Evolutionary conservation across 2,329 filamentous ascomycete species (phyloP), one percentile per base, ranked within the genome.

Genomic region (Sporothrix pallida): DNA sequence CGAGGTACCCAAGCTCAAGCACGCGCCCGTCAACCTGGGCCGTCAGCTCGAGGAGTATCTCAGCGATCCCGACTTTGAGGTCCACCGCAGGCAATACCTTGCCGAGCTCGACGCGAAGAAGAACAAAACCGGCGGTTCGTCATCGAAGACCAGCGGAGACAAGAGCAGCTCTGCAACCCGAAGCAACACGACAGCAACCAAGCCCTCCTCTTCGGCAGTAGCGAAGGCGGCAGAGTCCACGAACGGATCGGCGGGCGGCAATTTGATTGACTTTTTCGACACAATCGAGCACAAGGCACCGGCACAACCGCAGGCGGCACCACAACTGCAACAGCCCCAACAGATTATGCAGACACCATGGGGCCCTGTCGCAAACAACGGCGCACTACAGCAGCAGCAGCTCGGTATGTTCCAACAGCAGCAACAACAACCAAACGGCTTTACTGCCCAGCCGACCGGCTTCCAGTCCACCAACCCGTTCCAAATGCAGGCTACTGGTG

Each of bases 1-100:
- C 54, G 94, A 98, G 79, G 97, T 99, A 8, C 96, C 96, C 10
- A 98, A 97, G 84, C 87, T 99, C 77, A 98, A 98, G 84, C 96
- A 99, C 81, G 96, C 96, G 6, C 97, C 96, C 0, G 95, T 97
- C 0, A 97, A 96, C 80, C 83, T 99, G 71, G 93, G 93, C 17
- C 91, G 91, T 37, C 94, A 97, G 73, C 87, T 99, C 37, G 94
- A 98, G 81, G 96, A 99, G 78, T 98, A 99, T 80, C 85, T 99
- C 63, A 91, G 95, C 76, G 96, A 99, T 79, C 91, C 94, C 2
- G 96, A 99, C 81, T 99, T 99, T 79, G 96, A 99, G 78, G 88
- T 95, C 73, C 96, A 98, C 78, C 89, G 96, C 75, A 87, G 94
- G 78, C 96, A 99, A 80, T 99, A 97, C 79, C 84, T 98, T 70